Conservation (phyloP, 768 basidiomycete species). For the Tylopilus sp. region DNA sequence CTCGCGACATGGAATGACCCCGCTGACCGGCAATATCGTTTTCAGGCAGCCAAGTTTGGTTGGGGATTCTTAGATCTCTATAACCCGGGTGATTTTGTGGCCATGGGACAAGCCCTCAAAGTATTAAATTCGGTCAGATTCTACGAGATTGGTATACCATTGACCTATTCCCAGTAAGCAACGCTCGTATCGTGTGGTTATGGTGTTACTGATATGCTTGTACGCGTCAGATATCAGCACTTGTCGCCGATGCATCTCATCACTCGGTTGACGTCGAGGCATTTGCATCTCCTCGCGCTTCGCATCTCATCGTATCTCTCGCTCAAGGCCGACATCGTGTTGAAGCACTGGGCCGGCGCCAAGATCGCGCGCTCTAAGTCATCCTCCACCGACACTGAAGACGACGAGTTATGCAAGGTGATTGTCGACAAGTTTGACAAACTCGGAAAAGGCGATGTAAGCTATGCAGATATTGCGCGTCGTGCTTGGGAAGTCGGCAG, state of each 20-base stretch:
- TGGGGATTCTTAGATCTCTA: conserved; percentile 90
- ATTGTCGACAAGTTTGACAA: conserved; percentile 91
- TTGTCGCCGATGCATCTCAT: conserved; percentile 80
- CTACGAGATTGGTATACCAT: conserved; percentile 89
- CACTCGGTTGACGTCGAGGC: conserved; percentile 77
- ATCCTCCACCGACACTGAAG: conserved; percentile 56
- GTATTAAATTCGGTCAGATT: conserved; percentile 91
- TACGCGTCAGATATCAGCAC: conserved; percentile 63
- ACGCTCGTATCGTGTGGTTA: background rate
- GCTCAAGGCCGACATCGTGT: conserved; percentile 79
- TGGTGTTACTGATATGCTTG: conserved; percentile 1
- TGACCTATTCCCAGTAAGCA: conserved; percentile 86
- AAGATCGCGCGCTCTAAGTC: conserved; percentile 79
- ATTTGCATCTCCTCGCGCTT: conserved; percentile 88
- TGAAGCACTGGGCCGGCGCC: conserved; percentile 94
- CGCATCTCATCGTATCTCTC: conserved; percentile 83
- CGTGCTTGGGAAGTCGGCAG: conserved; percentile 90
- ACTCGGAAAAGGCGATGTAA: conserved; percentile 74
- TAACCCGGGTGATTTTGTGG: conserved; percentile 88
- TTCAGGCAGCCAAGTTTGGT: conserved; percentile 94
- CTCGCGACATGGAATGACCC: background rate
- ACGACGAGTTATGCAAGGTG: conserved; percentile 72
- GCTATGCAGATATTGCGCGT: conserved; percentile 92
- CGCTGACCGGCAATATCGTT: background rate
- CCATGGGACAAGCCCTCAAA: conserved; percentile 89